Base-by-base conservation (phyloP, 352 stramenopile species). In the Phytopythium oedochilum region DNA sequence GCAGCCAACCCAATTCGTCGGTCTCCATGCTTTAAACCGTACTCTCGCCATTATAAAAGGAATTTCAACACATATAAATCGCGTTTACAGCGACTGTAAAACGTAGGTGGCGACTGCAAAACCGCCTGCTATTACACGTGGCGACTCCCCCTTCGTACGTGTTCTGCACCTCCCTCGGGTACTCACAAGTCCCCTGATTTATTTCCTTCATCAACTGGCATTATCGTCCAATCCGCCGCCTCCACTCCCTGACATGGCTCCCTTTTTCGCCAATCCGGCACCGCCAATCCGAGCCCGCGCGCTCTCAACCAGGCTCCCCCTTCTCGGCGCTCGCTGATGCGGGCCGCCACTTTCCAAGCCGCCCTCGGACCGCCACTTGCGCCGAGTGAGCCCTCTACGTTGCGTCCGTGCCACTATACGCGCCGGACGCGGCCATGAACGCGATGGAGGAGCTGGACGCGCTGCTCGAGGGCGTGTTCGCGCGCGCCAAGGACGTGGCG, bases 401-500 rank as follows among this genome's bases (percentile, higher is more conserved):
- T n/a, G n/a, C n/a, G n/a, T n/a, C n/a, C 31, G 31, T 36, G 9
- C 9, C 15, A 36, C 31, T 36, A 11, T 36, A 36, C 31, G 31
- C 31, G 32, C 32, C 15, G 32, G 7, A 17, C 11, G 32, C 26
- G 43, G 20, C 29, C 29, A 42, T 53, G 46, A 26, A 42, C 31
- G 31, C 38, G 31, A 75, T 91, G 61, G 73, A 79, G 55, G 73
- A 83, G 59, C 35, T 89, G 28, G 79, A 92, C 56, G 76, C 61
- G 55, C 66, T 89, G 23, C 68, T 93, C 5, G 80, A 70, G 48
- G 40, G 52, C 53, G 66, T 80, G 22, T 83, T 56, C 42, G 70
- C 71, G 28, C 71, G 68, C 44, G 76, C 78, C 15, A n/a, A 35
- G n/a, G 64, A 70, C 26, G 46, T 91, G 32, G 54, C 68, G 39